Percentiles rank a stretch among this genome's conserved stretches.
Evolutionary conservation across 306 rosid species (phyloP).

Genomic region (Ochetophila trinervis): DNA sequence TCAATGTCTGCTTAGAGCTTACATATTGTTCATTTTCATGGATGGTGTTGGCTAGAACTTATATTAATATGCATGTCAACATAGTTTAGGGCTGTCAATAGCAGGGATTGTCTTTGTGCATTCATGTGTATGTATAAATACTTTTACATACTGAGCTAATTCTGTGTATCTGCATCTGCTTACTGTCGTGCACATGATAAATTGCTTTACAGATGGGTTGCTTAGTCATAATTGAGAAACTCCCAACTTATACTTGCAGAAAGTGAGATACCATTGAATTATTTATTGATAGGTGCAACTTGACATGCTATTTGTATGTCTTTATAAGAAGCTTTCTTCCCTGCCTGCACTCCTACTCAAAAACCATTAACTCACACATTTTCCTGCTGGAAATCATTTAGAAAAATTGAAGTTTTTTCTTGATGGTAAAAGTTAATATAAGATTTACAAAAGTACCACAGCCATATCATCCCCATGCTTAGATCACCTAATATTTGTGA

Average conservation of each 20-base stretch:
- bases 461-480: no score
- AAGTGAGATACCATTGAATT: background rate
- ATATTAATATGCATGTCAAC: background rate
- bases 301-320: background rate
- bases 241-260: background rate
- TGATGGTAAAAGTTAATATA: no score
- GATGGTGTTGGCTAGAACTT: background rate
- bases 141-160: background rate
- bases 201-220: background rate
- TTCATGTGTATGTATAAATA: background rate
- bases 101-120: background rate
- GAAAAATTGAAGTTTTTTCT: no score
- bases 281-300: background rate
- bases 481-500: no score
- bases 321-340: no score
- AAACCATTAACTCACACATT: no score
- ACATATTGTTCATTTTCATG: background rate
- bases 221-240: background rate
- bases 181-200: background rate
- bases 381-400: no score
- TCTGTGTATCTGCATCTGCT: background rate
- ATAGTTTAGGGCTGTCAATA: background rate
- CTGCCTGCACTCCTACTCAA: no score
- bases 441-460: no score
- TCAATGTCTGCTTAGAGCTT: background rate